A percentile compares a stretch with the other conserved stretches of the same genome.
Evolutionary conservation across 108 stramenopile genomes (phyloP).

Genomic region (Mayamaea pseudoterrestris): DNA sequence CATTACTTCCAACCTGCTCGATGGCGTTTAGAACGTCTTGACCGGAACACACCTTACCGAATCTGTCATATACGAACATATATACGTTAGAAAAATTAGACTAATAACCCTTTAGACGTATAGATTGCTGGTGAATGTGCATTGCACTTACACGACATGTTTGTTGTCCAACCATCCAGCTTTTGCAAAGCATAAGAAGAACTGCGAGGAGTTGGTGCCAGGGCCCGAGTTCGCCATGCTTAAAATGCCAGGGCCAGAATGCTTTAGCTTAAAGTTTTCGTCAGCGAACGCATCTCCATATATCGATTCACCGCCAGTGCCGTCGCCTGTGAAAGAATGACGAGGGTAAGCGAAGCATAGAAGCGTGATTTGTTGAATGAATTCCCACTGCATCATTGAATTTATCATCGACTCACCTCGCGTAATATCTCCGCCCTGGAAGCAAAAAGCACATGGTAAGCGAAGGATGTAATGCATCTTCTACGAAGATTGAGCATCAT

Average conservation of each 20-base stretch:
- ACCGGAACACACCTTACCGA: constrained; percentile 82
- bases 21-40: constrained; percentile 86
- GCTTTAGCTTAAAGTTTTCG: constrained; percentile 88
- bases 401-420: constrained; percentile 52
- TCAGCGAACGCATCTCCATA: constrained; percentile 88
- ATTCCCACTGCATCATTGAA: too few species aligned
- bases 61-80: constrained; percentile 21
- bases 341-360: too few species aligned
- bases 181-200: constrained; percentile 89
- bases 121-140: neutral
- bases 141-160: constrained; percentile 63
- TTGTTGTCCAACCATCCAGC: constrained; percentile 94
- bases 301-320: constrained; percentile 74
- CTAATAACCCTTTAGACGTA: neutral
- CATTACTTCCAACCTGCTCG: constrained; percentile 82
- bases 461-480: too few species aligned
- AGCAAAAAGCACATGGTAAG: too few species aligned
- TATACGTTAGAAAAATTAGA: neutral
- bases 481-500: too few species aligned
- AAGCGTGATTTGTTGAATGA: too few species aligned
- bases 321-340: too few species aligned
- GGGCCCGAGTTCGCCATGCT: constrained; percentile 87
- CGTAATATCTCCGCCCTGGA: constrained; percentile 93
- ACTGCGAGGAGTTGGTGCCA: constrained; percentile 91
- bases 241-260: constrained; percentile 63